Base-by-base conservation (phyloP, 345 rosid species). In the Capsella bursapastoris region DNA sequence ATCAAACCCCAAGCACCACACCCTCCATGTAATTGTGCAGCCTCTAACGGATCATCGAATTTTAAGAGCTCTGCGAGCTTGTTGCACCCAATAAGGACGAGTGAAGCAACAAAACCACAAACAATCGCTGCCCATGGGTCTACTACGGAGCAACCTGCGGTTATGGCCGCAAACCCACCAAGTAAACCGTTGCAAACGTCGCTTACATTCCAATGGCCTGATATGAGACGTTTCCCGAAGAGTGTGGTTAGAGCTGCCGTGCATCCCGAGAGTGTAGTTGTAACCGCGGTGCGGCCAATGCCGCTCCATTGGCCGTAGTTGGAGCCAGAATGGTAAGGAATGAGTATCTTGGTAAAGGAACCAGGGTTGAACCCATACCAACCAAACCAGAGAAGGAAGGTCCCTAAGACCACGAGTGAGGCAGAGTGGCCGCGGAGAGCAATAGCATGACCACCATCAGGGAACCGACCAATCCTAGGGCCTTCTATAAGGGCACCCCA, bases 41-140 rank as follows among this genome's bases (percentile, higher is more conserved):
- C 97, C 62, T 91, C 96, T 0, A 93, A 71, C 0, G 98, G 98
- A 62, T 93, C 98, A 37, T 93, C 98, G 41, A 50, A 88, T 37
- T 77, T 74, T 0, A 85, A 2, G 7, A 52, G 79, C 80, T 91
- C 96, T 0, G 98, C 97, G 12, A 93, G 68, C 18, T 71, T 88
- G 84, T 93, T 91, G 83, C 87, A 88, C 3, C 91, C 88, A 4
- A 89, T 88, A 57, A 93, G 78, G 2, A 93, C 97, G 1, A 78
- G 34, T 7, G 98, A 87, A 0, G 98, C 90, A 0, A 88, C 74
- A 35, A 93, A 91, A n/a, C 98, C 98, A 11, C 98, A 93, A 0
- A 93, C 74, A 3, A 93, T 80, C 0, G 98, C 97, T 0, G 96
- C 97, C 98, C 98, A 93, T 0, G 98, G 98, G 34, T 93, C 93